Percentiles rank a stretch among this genome's conserved stretches.
Evolutionary conservation across 2,329 filamentous ascomycete genomes (phyloP).

Genomic region (Colletotrichum cuscutae): DNA sequence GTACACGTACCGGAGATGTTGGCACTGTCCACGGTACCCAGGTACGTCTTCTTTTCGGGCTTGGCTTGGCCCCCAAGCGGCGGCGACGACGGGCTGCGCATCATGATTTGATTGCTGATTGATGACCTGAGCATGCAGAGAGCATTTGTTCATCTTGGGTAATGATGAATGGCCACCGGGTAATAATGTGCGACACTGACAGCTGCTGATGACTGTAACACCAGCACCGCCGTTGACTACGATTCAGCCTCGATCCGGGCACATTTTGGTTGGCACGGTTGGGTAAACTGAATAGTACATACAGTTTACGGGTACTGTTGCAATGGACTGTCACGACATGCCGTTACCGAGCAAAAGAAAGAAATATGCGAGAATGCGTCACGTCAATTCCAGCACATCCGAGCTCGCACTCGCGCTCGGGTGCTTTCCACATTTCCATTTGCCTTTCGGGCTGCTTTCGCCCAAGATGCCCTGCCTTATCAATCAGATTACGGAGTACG

Average conservation of each 20-base stretch:
- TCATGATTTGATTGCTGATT: not conserved
- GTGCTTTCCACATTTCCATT: too few species aligned
- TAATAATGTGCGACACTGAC: not conserved
- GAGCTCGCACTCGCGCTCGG: slow-evolving; percentile 1
- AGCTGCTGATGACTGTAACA: not conserved
- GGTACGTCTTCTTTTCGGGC: not conserved
- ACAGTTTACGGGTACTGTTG: not conserved
- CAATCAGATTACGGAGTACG: slow-evolving; percentile 6
- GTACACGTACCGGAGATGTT: not conserved
- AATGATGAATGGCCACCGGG: not conserved
- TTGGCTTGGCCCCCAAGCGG: not conserved
- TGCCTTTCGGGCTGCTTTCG: not conserved
- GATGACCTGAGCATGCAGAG: not conserved
- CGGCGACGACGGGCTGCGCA: not conserved
- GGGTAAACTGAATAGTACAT: too few species aligned
- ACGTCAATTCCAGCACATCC: not conserved
- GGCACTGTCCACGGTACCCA: not conserved
- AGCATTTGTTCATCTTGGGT: not conserved
- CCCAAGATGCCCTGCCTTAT: slow-evolving; percentile 14
- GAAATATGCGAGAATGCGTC: not conserved
- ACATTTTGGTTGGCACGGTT: not conserved
- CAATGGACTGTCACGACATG: too few species aligned
- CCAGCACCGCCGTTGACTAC: slow-evolving; percentile 2
- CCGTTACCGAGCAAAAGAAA: slow-evolving; percentile 4
- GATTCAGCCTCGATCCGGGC: not conserved